These are phyloP conservation scores for Nicotiana undulata DNA, from an alignment of 257 asterid genomes.

Conservation along the genomic window DNA sequence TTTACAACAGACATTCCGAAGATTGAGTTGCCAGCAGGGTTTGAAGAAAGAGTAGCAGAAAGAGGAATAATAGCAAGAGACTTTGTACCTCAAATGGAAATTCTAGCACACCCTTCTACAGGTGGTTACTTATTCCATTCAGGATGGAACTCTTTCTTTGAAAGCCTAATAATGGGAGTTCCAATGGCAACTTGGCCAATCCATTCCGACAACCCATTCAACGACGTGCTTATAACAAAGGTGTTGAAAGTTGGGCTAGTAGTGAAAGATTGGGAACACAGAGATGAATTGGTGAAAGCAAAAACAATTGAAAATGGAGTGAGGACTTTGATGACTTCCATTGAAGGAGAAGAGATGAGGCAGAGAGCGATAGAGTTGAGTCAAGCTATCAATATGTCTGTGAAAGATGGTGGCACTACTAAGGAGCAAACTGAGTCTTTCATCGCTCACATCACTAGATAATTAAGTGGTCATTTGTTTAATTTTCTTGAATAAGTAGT, in stretches of 20 bases:
- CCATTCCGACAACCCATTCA: constrained; percentile 1
- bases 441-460: not conserved
- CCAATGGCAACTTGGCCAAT: constrained; percentile 7
- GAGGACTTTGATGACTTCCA: not conserved
- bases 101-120: constrained; percentile 1
- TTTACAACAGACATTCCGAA: not conserved
- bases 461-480: not conserved
- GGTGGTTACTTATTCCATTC: not conserved
- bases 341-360: not conserved
- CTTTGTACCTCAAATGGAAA: not conserved
- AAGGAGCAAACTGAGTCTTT: not conserved
- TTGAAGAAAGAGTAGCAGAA: not conserved
- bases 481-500: not conserved
- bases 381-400: not conserved
- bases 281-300: not conserved
- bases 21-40: not conserved
- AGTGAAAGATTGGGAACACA: not conserved
- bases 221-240: constrained; percentile 2
- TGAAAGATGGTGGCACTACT: not conserved
- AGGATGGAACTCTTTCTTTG: constrained; percentile 5
- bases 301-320: not conserved
- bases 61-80: not conserved
- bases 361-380: not conserved
- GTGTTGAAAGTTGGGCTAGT: not conserved
- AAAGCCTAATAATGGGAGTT: not conserved